Base-by-base conservation (phyloP, 306 rosid genomes). In the Ormosia semicastrata region DNA sequence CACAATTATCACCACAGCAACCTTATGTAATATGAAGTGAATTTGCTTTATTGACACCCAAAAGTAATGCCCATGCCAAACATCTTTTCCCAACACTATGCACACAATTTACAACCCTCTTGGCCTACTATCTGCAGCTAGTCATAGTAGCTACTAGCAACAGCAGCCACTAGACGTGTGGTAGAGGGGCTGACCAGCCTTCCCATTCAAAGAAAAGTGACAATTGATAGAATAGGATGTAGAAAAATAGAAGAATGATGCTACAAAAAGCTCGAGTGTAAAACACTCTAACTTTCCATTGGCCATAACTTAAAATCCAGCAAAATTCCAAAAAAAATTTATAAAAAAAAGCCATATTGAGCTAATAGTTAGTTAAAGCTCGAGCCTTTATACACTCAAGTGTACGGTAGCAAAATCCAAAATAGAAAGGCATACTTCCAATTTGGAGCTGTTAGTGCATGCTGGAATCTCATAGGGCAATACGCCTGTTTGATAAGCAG, bases 1-100 rank as follows among this genome's bases (percentile, higher is more conserved):
- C 34, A 73, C 66, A 66, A 39, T 85, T 54, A 85, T 70, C 40
- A 43, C 59, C 84, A 58, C 47, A 30, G 58, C 77, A 85, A 52
- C 46, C 67, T 79, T 58, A 17, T 69, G 54, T 41, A 71, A 41
- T 41, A 17, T 62, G 46, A 50, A 71, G 57, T 41, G 36, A 68
- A 49, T 34, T 71, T 29, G 52, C 57, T 60, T 41, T 5, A 75
- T 5, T 40, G 18, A 12, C 3, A n/a, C 46, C 7, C 10, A 77
- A 40, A 54, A 17, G 34, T 59, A 29, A 41, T 52, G 39, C 1
- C 41, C 24, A 39, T 8, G 57, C 29, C 9, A 50, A 65, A 43
- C 49, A 47, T 46, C 33, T n/a, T 30, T 50, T 41, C 36, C 49
- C 63, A 44, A 76, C 9, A 41, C 9, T 17, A 59, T 36, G 4